Percentiles rank a stretch among this genome's conserved stretches.
Conservation (phyloP, 768 basidiomycete species). For the Chalciporus pseudorubinellus region DNA sequence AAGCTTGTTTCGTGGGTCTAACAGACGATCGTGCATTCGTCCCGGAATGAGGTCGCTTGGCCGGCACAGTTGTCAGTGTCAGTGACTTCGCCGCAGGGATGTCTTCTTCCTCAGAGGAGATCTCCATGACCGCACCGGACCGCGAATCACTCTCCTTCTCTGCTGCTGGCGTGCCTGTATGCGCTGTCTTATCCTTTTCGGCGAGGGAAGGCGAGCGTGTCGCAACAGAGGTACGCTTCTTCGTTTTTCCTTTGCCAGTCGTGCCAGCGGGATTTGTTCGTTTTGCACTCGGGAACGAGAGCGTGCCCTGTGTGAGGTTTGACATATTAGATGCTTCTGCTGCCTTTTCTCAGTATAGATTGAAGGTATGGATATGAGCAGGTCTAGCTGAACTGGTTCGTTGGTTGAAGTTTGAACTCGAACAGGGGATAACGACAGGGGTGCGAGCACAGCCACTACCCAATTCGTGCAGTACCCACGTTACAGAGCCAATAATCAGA, state of each 20-base stretch:
- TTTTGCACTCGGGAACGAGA: constrained; percentile 47
- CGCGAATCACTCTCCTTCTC: neutral
- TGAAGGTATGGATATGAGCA: constrained; percentile 1
- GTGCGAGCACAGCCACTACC: constrained; percentile 5
- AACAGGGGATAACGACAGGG: constrained; percentile 19
- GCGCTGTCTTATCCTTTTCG: constrained; percentile 11
- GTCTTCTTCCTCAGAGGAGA: constrained; percentile 22
- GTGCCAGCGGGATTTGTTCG: constrained; percentile 40
- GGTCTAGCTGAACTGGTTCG: neutral
- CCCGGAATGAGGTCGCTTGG: constrained; percentile 26
- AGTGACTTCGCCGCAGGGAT: neutral
- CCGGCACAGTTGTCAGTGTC: constrained; percentile 13
- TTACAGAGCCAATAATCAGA: no score
- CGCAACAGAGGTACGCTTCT: constrained; percentile 5
- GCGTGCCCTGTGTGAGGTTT: constrained; percentile 43
- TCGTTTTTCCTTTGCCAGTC: constrained; percentile 15
- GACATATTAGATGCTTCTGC: neutral
- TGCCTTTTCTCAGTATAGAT: neutral
- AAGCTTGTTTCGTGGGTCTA: constrained; percentile 1
- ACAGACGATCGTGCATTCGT: constrained; percentile 14
- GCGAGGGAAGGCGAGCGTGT: neutral
- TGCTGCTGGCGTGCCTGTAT: neutral
- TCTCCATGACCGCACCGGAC: constrained; percentile 7
- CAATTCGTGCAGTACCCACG: no score
- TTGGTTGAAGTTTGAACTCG: neutral